A percentile compares a stretch with the other conserved stretches of the same genome.
These are phyloP conservation scores for Tricholoma flavovirens DNA, from an alignment of 768 basidiomycete species.

Conservation along the genomic window DNA sequence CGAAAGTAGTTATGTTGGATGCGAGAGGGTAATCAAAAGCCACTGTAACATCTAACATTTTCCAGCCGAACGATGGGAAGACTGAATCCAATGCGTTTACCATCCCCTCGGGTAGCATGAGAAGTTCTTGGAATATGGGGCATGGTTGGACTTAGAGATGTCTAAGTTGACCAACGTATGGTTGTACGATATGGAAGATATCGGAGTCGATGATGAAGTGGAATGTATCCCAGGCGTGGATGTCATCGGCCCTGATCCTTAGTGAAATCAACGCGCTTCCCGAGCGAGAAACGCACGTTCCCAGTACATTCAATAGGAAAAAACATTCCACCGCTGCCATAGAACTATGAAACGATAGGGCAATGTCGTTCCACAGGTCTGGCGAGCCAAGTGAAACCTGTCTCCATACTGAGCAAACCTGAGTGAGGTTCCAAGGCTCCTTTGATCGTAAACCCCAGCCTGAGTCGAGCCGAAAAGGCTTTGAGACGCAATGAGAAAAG, in stretches of 20 bases:
- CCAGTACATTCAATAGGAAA: no score
- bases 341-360: background rate
- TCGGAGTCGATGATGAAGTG: no score
- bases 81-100: background rate
- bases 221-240: no score
- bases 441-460: no score
- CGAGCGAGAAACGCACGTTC: background rate
- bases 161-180: background rate
- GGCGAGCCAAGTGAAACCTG: background rate
- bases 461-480: no score
- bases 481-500: no score
- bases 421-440: background rate
- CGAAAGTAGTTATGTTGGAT: no score
- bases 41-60: no score
- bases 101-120: background rate
- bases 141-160: background rate
- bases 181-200: no score
- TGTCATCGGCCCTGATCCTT: background rate
- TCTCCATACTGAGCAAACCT: background rate
- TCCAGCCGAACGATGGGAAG: no score
- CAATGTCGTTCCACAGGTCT: background rate
- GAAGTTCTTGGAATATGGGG: background rate
- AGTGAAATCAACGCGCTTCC: background rate
- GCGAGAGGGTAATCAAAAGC: no score
- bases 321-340: no score